These are phyloP conservation scores for Chamaenerion angustifolium DNA, from an alignment of 345 rosid genomes.

Conservation along the genomic window DNA sequence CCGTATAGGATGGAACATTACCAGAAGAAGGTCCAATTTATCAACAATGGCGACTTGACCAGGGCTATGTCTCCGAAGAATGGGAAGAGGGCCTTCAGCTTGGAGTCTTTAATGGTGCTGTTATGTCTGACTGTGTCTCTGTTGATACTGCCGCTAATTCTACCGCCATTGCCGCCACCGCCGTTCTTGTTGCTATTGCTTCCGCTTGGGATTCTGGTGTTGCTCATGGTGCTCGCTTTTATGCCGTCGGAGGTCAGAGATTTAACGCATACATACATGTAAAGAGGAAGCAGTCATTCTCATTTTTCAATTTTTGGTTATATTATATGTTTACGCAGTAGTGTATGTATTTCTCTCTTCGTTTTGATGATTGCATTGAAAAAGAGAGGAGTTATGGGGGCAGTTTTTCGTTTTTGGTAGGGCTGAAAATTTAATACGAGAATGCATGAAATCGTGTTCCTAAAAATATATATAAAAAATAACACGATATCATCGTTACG, in stretches of 20 bases:
- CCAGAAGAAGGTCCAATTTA: not conserved
- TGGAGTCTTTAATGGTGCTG: slow-evolving; percentile 44
- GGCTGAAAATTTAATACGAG: too few relatives aligned
- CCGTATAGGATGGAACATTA: too few relatives aligned
- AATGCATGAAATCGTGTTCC: too few relatives aligned
- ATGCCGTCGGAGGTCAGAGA: slow-evolving; percentile 46
- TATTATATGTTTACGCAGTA: not conserved
- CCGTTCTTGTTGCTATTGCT: slow-evolving; percentile 66
- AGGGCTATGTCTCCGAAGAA: not conserved
- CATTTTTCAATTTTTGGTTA: too few relatives aligned
- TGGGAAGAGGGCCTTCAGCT: slow-evolving; percentile 34
- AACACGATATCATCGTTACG: too few relatives aligned
- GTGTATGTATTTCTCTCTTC: too few relatives aligned
- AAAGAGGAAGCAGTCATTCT: not conserved
- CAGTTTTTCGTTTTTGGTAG: too few relatives aligned
- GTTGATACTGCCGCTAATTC: slow-evolving; percentile 63
- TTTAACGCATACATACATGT: slow-evolving; percentile 21
- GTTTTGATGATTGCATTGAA: too few relatives aligned
- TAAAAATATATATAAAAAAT: too few relatives aligned
- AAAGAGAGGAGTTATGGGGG: too few relatives aligned
- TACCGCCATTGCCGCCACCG: slow-evolving; percentile 81
- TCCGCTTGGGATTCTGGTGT: slow-evolving; percentile 50
- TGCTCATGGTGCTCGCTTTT: slow-evolving; percentile 63
- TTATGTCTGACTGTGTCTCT: slow-evolving; percentile 51
- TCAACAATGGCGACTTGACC: slow-evolving; percentile 5